Base-by-base conservation (phyloP, 1,139 yeast species). In the Lodderomyces metapsilosis region DNA sequence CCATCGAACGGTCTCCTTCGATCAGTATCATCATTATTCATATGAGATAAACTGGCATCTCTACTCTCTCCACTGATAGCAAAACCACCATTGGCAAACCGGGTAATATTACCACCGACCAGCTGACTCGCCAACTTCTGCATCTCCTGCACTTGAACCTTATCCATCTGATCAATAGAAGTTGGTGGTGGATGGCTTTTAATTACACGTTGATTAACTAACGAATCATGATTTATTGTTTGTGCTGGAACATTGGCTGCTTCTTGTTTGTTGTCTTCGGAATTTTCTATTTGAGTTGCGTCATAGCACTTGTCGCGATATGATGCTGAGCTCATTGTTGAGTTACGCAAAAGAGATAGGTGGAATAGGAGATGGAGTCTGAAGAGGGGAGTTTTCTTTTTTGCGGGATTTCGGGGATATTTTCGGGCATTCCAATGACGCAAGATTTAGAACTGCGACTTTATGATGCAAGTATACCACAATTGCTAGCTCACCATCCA, bases 221-320 rank as follows among this genome's bases (percentile, higher is more conserved):
- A 4, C 6, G 32, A 16, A 20, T 38, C 40, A 32, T 31, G 20
- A n/a, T 32, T 22, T 8, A 38, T 38, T 2, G 40, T 32, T 38
- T 38, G 40, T 13, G 40, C 40, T 18, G 36, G 40, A 3, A 38
- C 40, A 5, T 25, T 33, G n/a, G 15, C 20, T 8, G 36, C 36
- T 21, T 37, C 40, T 27, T 36, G 23, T 16, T n/a, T 13, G n/a
- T 28, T 24, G 7, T 28, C 30, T 15, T 22, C 23, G n/a, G 33
- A 12, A 10, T 24, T 36, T 7, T 13, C 24, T n/a, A 36, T 16
- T 16, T 36, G 18, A n/a, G 34, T 18, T 36, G 31, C 39, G 3
- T 36, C 39, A 4, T 36, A 10, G 24, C 39, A 36, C 18, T 36
- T 36, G n/a, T 36, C 39, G 9, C 16, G 33, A 21, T 36, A 36